Conservation (phyloP, 768 basidiomycete species). For the Russula ochroleuca region DNA sequence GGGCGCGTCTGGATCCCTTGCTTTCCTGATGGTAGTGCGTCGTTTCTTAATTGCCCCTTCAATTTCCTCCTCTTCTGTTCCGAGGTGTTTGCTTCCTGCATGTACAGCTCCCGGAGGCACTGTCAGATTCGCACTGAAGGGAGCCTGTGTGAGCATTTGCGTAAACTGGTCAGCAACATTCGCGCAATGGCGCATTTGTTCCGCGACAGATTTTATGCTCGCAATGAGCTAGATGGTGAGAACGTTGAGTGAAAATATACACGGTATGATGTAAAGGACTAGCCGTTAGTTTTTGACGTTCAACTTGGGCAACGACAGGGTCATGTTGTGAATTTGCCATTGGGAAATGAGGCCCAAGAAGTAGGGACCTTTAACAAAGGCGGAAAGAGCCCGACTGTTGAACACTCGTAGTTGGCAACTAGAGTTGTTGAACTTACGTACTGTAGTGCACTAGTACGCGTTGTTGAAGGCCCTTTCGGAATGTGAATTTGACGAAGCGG, state of each 20-base stretch:
- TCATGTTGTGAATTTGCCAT: constrained; percentile 29
- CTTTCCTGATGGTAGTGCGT: constrained; percentile 54
- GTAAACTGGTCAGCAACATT: constrained; percentile 58
- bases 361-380: too few relatives aligned
- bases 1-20: constrained; percentile 87
- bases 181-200: constrained; percentile 60
- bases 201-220: constrained; percentile 54
- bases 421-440: constrained; percentile 13
- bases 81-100: constrained; percentile 50
- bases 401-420: background rate
- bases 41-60: constrained; percentile 45
- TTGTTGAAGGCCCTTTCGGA: constrained; percentile 19
- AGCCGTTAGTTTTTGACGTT: constrained; percentile 34
- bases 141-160: constrained; percentile 41
- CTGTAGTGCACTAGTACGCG: background rate
- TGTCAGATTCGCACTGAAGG: constrained; percentile 31
- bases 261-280: background rate
- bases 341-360: background rate
- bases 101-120: background rate
- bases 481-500: constrained; percentile 16
- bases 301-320: constrained; percentile 31
- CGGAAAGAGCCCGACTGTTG: background rate
- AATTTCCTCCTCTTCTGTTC: constrained; percentile 27
- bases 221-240: constrained; percentile 46
- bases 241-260: constrained; percentile 9